Percentiles rank a stretch among this genome's conserved stretches.
Evolutionary conservation across 305 asterid genomes (phyloP).

Genomic region (Solanum hybrid): DNA sequence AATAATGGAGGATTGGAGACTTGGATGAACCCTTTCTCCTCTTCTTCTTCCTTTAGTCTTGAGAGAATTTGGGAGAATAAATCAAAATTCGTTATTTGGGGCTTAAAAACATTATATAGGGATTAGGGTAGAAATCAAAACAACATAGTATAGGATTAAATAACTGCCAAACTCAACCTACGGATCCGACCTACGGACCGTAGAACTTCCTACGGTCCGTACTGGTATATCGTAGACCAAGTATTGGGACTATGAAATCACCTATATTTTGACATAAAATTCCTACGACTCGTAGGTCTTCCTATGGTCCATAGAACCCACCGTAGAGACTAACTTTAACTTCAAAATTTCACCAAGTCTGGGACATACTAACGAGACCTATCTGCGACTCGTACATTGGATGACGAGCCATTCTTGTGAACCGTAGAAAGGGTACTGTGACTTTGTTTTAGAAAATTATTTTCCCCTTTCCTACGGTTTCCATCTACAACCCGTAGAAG

Average conservation of each 20-base stretch:
- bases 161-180: neutral
- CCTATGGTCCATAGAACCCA: neutral
- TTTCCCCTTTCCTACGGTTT: too few relatives aligned
- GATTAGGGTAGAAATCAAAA: neutral
- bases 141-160: neutral
- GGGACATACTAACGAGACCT: neutral
- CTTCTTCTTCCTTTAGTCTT: neutral
- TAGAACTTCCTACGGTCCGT: neutral
- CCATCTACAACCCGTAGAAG: too few relatives aligned
- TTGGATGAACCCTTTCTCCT: neutral
- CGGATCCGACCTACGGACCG: too few relatives aligned
- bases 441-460: too few relatives aligned
- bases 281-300: neutral
- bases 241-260: neutral
- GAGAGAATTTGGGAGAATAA: neutral
- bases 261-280: neutral
- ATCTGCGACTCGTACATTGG: neutral
- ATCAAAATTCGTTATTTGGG: neutral
- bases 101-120: neutral
- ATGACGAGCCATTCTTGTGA: neutral
- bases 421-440: too few relatives aligned
- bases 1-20: neutral
- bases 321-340: neutral
- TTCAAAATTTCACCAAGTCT: neutral
- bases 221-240: neutral